Evolutionary conservation across 495 filamentous ascomycete genomes (phyloP).

Genomic region (Talaromyces trachyspermus): DNA sequence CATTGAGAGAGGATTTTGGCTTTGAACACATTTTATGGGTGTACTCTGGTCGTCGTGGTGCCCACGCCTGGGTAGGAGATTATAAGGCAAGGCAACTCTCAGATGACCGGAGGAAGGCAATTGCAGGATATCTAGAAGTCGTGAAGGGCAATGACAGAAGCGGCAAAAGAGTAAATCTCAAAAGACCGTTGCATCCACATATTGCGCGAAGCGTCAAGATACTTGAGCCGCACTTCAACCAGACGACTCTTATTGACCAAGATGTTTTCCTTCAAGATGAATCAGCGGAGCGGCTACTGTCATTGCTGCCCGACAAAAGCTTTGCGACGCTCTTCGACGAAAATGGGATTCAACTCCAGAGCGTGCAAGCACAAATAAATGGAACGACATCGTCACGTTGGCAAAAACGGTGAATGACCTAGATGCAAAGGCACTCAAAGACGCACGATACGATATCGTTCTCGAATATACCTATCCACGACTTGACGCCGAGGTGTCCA

Average conservation of each 20-base stretch:
- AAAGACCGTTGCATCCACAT: conserved; percentile 85
- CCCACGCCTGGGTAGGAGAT: conserved; percentile 98
- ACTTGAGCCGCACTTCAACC: conserved; percentile 68
- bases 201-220: conserved; percentile 78
- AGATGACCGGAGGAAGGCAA: conserved; percentile 71
- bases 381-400: conserved; percentile 84
- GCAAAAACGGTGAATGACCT: conserved; percentile 66
- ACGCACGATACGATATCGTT: conserved; percentile 89
- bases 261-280: conserved; percentile 70
- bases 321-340: conserved; percentile 69
- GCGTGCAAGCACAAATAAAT: conserved; percentile 69
- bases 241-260: conserved; percentile 72
- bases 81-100: conserved; percentile 73
- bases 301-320: conserved; percentile 67
- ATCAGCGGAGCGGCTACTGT: conserved; percentile 64
- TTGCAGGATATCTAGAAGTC: conserved; percentile 83
- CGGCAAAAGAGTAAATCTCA: conserved; percentile 81
- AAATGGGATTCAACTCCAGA: conserved; percentile 85
- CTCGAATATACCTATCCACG: conserved; percentile 98
- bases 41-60: conserved; percentile 91
- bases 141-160: conserved; percentile 74
- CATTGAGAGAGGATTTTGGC: conserved; percentile 86
- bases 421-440: conserved; percentile 58
- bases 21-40: conserved; percentile 98
- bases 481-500: conserved; percentile 90